These are phyloP conservation scores for Barnettozyma botsteinii DNA, from an alignment of 805 yeast genomes.

Conservation along the genomic window DNA sequence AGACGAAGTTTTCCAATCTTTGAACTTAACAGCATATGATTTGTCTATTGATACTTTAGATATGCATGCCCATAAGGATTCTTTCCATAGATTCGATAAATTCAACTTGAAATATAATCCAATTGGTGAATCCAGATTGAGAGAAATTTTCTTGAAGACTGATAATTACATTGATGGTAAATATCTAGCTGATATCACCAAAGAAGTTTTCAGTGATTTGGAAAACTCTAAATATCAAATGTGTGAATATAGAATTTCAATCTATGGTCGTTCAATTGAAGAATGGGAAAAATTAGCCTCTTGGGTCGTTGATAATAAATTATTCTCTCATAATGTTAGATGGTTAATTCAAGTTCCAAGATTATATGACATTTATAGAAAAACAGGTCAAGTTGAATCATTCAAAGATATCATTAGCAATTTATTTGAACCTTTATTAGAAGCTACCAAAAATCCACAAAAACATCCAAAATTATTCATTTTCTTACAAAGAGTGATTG, in stretches of 20 bases:
- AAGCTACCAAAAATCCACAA: conserved; percentile 79
- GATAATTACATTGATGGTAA: conserved; percentile 87
- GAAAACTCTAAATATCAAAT: conserved; percentile 95
- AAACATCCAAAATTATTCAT: conserved; percentile 88
- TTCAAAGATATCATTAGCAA: conserved; percentile 78
- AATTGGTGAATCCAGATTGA: conserved; percentile 92
- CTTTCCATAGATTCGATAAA: conserved; percentile 96
- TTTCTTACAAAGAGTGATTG: conserved; percentile 89
- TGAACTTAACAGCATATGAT: conserved; percentile 90
- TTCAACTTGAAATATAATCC: conserved; percentile 97
- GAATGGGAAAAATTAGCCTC: conserved; percentile 96
- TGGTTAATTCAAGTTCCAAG: conserved; percentile 97
- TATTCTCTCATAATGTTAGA: conserved; percentile 88
- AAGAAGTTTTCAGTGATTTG: conserved; percentile 89
- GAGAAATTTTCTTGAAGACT: conserved; percentile 94
- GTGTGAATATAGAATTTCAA: conserved; percentile 93
- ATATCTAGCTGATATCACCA: conserved; percentile 88
- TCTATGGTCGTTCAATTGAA: conserved; percentile 81
- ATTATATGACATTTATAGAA: conserved; percentile 82
- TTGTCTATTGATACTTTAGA: conserved; percentile 93
- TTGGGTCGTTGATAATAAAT: conserved; percentile 92
- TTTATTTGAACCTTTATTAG: conserved; percentile 82
- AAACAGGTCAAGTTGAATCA: conserved; percentile 56
- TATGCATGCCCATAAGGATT: conserved; percentile 98
- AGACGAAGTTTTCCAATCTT: conserved; percentile 84